A percentile compares a stretch with the other conserved stretches of the same genome.
These are phyloP conservation scores for Russula abietina DNA, from an alignment of 768 basidiomycete species.

Conservation along the genomic window DNA sequence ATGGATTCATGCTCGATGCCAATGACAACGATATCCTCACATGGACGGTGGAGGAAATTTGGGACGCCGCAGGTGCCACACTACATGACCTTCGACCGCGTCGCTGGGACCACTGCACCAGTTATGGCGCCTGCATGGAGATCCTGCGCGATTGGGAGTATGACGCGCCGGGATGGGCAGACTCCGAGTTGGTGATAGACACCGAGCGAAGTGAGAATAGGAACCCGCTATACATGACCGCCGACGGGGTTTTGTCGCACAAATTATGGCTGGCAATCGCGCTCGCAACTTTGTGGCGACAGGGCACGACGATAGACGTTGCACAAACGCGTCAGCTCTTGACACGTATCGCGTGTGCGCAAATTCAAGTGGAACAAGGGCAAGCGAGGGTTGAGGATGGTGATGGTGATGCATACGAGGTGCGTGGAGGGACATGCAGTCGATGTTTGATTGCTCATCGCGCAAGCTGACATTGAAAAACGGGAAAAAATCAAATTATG, in stretches of 20 bases:
- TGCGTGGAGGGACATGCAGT: conserved; percentile 1
- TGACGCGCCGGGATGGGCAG: conserved; percentile 19
- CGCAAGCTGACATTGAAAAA: conserved; percentile 12
- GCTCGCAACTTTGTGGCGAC: conserved; percentile 5
- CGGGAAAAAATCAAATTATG: conserved; percentile 13
- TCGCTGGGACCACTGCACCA: conserved; percentile 4
- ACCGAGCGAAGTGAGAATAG: conserved; percentile 6
- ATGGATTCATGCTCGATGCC: conserved; percentile 69
- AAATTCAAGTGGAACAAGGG: conserved; percentile 17
- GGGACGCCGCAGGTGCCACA: conserved; percentile 26
- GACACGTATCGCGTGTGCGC: conserved; percentile 7
- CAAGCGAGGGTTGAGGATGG: conserved; percentile 1
- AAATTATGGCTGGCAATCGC: conserved; percentile 21
- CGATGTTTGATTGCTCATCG: conserved; percentile 3
- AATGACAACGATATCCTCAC: conserved; percentile 60
- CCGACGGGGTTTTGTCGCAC: conserved; percentile 23
- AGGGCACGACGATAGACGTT: conserved; percentile 2
- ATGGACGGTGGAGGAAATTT: conserved; percentile 26
- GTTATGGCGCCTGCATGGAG: conserved; percentile 16
- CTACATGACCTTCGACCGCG: conserved; percentile 2
- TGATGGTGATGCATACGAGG: conserved; percentile 6
- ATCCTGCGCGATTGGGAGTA: conserved; percentile 22
- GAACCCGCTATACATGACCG: conserved; percentile 19
- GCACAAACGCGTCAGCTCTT: background rate
- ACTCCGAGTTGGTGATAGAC: conserved; percentile 19